A percentile compares a stretch with the other conserved stretches of the same genome.
Conservation (phyloP, 345 rosid genomes). For the Clarkia xantiana region DNA sequence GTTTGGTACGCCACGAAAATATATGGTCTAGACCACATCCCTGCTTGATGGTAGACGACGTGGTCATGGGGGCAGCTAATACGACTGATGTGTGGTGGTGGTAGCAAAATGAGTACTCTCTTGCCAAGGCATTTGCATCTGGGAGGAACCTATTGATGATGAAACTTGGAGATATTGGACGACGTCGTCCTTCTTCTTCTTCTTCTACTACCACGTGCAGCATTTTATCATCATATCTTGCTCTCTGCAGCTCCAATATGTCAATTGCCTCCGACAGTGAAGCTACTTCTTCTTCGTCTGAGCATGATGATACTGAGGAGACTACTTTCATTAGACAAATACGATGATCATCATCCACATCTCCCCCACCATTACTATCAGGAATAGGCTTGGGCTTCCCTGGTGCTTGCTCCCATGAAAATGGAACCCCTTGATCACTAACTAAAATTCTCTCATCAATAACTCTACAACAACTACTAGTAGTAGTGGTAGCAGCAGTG, state of each 20-base stretch:
- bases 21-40: conserved; percentile 59
- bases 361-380: neutral
- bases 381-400: conserved; percentile 43
- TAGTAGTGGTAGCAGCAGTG: too few relatives aligned
- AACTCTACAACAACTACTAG: too few relatives aligned
- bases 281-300: conserved; percentile 40
- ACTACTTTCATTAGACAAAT: too few relatives aligned
- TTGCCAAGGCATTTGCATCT: conserved; percentile 62
- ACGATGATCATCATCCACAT: neutral
- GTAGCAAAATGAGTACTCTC: conserved; percentile 27
- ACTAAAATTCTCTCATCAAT: too few relatives aligned
- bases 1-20: conserved; percentile 61
- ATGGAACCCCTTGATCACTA: conserved; percentile 42
- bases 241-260: conserved; percentile 29
- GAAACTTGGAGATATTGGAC: conserved; percentile 33
- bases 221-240: conserved; percentile 13
- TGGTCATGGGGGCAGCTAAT: conserved; percentile 4
- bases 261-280: conserved; percentile 81
- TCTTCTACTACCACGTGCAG: conserved; percentile 16
- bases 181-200: conserved; percentile 18
- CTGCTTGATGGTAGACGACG: conserved; percentile 12
- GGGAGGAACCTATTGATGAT: conserved; percentile 72
- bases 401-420: conserved; percentile 78
- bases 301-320: too few relatives aligned
- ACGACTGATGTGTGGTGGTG: conserved; percentile 16